Conservation (phyloP, 176 grass and related monocot genomes). For the Bothriochloa decipiens region DNA sequence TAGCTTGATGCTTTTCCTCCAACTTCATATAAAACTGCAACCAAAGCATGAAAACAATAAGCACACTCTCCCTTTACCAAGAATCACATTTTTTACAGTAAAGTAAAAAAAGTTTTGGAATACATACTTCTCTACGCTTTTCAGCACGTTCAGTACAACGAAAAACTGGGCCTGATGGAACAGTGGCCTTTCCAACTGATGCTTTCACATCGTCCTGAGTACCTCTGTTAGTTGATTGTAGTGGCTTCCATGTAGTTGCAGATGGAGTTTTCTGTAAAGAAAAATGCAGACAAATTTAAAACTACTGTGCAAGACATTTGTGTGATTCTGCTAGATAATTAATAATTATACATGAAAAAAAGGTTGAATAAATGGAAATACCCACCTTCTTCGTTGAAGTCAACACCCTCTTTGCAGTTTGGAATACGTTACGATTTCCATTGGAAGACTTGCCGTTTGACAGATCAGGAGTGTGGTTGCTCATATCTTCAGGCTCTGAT, state of each 20-base stretch:
- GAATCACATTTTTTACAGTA: background rate
- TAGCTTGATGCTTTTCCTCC: slow-evolving; percentile 93
- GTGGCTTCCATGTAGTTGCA: slow-evolving; percentile 48
- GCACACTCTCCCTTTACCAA: background rate
- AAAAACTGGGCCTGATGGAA: slow-evolving; percentile 74
- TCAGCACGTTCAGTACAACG: slow-evolving; percentile 78
- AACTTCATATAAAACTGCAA: slow-evolving; percentile 85
- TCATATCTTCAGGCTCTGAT: slow-evolving; percentile 43
- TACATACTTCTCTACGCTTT: slow-evolving; percentile 90
- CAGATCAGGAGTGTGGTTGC: slow-evolving; percentile 25
- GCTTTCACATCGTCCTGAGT: slow-evolving; percentile 45
- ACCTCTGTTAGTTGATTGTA: slow-evolving; percentile 37
- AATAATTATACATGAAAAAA: background rate
- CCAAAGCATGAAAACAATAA: slow-evolving; percentile 1
- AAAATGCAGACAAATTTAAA: background rate
- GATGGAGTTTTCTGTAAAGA: slow-evolving; percentile 49
- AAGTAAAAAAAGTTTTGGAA: background rate
- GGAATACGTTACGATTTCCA: slow-evolving; percentile 40
- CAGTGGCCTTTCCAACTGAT: slow-evolving; percentile 58
- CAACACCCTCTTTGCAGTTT: slow-evolving; percentile 34
- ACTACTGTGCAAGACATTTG: background rate
- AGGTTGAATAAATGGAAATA: background rate
- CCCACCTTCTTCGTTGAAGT: slow-evolving; percentile 44
- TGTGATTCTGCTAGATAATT: background rate
- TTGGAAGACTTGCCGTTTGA: slow-evolving; percentile 43